Base-by-base conservation (phyloP, 495 filamentous ascomycete species). In the Podospora tetraspora region DNA sequence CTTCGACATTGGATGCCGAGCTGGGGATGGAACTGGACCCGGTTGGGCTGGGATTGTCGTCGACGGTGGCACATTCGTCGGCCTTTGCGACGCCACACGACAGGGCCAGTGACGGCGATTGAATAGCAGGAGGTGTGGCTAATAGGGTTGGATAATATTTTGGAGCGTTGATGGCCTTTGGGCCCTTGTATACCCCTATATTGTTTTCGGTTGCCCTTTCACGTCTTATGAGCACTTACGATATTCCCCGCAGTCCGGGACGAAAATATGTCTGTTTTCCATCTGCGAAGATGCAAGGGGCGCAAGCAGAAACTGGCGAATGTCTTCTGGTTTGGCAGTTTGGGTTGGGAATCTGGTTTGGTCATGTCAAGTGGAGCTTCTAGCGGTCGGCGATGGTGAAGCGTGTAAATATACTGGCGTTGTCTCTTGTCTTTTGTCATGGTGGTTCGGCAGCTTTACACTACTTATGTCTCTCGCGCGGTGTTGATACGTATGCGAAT, bases 1-100 rank as follows among this genome's bases (percentile, higher is more conserved):
- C 56, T 22, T 19, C 32, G 62, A 63, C 61, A 10, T 23, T 62
- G n/a, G 70, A 71, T 11, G 70, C 63, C 29, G 70, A 72, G 7
- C 52, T 72, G 25, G 64, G 60, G 37, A 34, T 72, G 37, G 62
- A 64, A 1, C 43, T 52, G 43, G 43, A 52, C 43, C 43, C 43
- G 43, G 19, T n/a, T 19, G 43, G 19, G 43, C 16, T 52, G 6
- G 43, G 43, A n/a, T 9, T 52, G 19, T n/a, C 43, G 43, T 52
- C 19, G 19, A 52, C 19, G 16, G 7, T n/a, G 43, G 16, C 43
- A 8, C 43, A 52, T n/a, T 52, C 43, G 16, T n/a, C 43, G 3
- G 43, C 43, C 7, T 52, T 52, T 52, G 16, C 19, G 19, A 52
- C 23, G 11, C 62, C 32, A 25, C 29, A 63, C 61, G n/a, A 2